Base-by-base conservation (phyloP, 2,329 filamentous ascomycete species). In the Aspergillus versicolor region DNA sequence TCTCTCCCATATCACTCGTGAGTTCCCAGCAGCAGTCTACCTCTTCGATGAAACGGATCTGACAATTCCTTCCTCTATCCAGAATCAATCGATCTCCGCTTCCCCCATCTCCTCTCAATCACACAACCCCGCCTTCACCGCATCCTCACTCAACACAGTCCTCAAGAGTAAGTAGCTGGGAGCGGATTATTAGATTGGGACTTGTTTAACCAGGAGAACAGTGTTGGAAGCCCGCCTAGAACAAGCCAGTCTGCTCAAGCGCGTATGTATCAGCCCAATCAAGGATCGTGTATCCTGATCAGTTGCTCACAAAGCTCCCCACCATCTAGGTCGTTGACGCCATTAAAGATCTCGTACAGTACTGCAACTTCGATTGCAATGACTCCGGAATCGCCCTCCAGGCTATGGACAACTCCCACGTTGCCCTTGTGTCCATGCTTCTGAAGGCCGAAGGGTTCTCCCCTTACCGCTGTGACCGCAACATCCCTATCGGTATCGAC, bases 311-410 rank as follows among this genome's bases (percentile, higher is more conserved):
- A 15, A 37, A 60, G 19, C 6, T 51, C 63, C 22, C 46, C 44
- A 24, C 48, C 45, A 19, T 48, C 17, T 66, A 96, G 92, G 91
- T 97, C 63, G 92, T 99, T 71, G 95, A 99, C 75, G 91, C 95
- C 69, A 97, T 99, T 87, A 97, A 97, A 80, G 94, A 99, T 72
- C 87, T 99, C 51, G 94, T 99, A 53, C 94, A 97, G 79, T 94
- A 99, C 81, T 99, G 94, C 88, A 99, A 99, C 81, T 99, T 99
- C 81, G 94, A 99, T 84, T 99, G 95, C 89, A 99, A 97, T 89
- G 95, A 99, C 84, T 93, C 91, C 54, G 94, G 94, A 62, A 94
- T 99, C 72, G 92, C 93, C 51, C 90, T 99, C 56, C 94, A 99
- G 80, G 94, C 94, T 72, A 99, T 99, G 95, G 94, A 99, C 83